Conservation (phyloP, 306 rosid genomes). For the Cucurbita argyrosperma region DNA sequence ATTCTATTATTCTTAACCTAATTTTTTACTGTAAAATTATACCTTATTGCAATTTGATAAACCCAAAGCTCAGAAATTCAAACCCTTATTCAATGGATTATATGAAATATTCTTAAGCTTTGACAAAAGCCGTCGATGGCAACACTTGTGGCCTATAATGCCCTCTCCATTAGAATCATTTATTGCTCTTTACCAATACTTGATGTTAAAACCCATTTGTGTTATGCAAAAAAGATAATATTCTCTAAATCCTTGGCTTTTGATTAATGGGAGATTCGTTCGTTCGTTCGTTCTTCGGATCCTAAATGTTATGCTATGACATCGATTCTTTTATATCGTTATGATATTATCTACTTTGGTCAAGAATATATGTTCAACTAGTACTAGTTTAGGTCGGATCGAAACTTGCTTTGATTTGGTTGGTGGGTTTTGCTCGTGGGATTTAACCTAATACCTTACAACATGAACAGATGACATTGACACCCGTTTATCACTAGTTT, state of each 20-base stretch:
- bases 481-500: too few relatives aligned
- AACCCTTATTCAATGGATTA: slow-evolving; percentile 25
- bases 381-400: too few relatives aligned
- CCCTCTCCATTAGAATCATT: slow-evolving; percentile 34
- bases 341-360: background rate
- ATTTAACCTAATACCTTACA: too few relatives aligned
- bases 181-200: background rate
- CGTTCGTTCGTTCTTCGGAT: background rate
- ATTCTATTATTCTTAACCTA: slow-evolving; percentile 37
- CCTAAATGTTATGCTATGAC: background rate
- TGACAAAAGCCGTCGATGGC: slow-evolving; percentile 50
- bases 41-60: slow-evolving; percentile 20
- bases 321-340: background rate
- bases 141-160: slow-evolving; percentile 48
- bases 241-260: background rate
- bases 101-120: slow-evolving; percentile 45
- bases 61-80: slow-evolving; percentile 13
- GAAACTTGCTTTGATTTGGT: too few relatives aligned
- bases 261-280: background rate
- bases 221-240: background rate
- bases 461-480: too few relatives aligned
- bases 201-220: background rate
- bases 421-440: too few relatives aligned
- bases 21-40: slow-evolving; percentile 14
- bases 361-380: too few relatives aligned